Base-by-base conservation (phyloP, 768 basidiomycete species). In the Kwoniella sp. region DNA sequence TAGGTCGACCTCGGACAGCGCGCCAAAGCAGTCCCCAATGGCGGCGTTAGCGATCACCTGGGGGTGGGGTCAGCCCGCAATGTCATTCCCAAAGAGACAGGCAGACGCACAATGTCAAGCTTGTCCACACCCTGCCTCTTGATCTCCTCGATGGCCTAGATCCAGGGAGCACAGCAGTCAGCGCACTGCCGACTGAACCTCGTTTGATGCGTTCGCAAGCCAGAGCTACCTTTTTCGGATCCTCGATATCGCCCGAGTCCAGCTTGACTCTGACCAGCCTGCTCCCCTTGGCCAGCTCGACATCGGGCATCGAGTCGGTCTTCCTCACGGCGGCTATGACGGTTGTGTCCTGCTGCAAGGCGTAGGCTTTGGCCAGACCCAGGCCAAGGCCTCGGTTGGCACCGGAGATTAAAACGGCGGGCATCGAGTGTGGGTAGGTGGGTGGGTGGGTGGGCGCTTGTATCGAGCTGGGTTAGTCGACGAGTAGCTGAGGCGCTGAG, bases 11-110 rank as follows among this genome's bases (percentile, higher is more conserved):
- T 58, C 43, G 20, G 51, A 42, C 11, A 58, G 32, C 1, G 45
- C 41, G 8, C 45, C 57, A 23, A 53, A 53, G 39, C 46, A 48
- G n/a, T 46, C 54, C n/a, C 43, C 46, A 25, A 58, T 58, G 32
- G 57, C 57, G 7, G 57, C 57, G 27, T 58, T 58, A 19, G 57
- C 57, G 23, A 58, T 58, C 9, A 50, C 57, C 57, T 58, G n/a
- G n/a, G n/a, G n/a, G n/a, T n/a, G n/a, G n/a, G n/a, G n/a, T n/a
- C n/a, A n/a, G n/a, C n/a, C n/a, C n/a, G n/a, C n/a, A n/a, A n/a
- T n/a, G n/a, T n/a, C n/a, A 39, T 19, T 27, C 23, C 10, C 19
- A 37, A 23, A 45, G 23, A 31, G 17, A 10, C 45, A 43, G 22
- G n/a, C n/a, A n/a, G n/a, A 47, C 57, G 36, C 28, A 58, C 57